Conservation (phyloP, 139 green algal species). For the Dunaliella primolecta region DNA sequence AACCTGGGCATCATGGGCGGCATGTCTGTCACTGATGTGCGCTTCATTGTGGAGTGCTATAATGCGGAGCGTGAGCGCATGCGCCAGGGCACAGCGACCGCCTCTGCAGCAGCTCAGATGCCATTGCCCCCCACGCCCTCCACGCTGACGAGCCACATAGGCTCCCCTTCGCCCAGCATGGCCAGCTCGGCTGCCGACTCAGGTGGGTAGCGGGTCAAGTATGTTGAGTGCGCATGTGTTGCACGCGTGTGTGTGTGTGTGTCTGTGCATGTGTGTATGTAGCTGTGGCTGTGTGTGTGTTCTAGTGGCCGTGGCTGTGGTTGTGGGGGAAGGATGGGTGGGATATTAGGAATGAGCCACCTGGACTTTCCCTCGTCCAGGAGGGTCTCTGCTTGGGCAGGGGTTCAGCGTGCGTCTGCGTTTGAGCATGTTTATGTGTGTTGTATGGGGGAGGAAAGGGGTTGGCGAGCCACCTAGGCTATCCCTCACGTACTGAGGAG, state of each 20-base stretch:
- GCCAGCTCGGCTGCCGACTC: not conserved
- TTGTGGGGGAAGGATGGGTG: not conserved
- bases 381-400: too few relatives aligned
- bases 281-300: not conserved
- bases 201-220: too few relatives aligned
- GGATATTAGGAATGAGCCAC: not conserved
- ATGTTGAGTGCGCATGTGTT: too few relatives aligned
- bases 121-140: not conserved
- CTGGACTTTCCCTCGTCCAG: too few relatives aligned
- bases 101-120: not conserved
- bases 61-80: conserved; percentile 40
- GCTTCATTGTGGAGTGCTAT: conserved; percentile 52
- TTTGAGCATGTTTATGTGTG: too few relatives aligned
- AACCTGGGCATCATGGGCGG: conserved; percentile 53
- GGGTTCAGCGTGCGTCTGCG: too few relatives aligned
- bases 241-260: too few relatives aligned
- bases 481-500: too few relatives aligned
- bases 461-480: not conserved
- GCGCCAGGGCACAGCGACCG: not conserved
- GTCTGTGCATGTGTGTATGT: not conserved
- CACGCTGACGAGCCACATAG: not conserved
- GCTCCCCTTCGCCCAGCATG: not conserved
- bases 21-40: conserved; percentile 47
- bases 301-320: not conserved
- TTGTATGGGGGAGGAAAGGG: not conserved